Conservation (phyloP, 306 rosid species). For the Rosa lucieae region DNA sequence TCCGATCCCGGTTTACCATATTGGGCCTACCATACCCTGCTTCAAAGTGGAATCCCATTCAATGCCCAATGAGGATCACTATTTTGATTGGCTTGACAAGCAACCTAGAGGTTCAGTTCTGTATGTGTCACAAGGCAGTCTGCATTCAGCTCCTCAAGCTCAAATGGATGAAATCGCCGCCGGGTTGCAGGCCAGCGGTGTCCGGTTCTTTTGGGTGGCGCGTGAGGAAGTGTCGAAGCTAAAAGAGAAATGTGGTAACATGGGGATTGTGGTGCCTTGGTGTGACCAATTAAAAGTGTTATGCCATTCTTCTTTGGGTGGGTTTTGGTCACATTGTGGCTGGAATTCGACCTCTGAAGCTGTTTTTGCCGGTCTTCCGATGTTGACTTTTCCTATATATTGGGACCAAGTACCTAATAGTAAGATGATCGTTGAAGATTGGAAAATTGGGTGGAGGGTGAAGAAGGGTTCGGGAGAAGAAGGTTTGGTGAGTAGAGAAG, state of each 20-base stretch:
- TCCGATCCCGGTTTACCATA: constrained; percentile 28
- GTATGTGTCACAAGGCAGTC: constrained; percentile 51
- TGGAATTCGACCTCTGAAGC: constrained; percentile 58
- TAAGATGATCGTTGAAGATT: constrained; percentile 43
- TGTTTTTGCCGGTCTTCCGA: constrained; percentile 43
- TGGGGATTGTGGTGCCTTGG: constrained; percentile 51
- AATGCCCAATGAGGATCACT: constrained; percentile 3
- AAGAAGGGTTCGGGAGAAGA: constrained; percentile 4
- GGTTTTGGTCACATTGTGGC: constrained; percentile 64
- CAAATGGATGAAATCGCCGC: constrained; percentile 43
- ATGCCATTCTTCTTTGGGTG: constrained; percentile 41
- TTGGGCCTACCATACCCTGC: constrained; percentile 51
- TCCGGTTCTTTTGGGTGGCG: constrained; percentile 42
- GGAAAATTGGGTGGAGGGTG: constrained; percentile 44
- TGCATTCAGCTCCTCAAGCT: constrained; percentile 35
- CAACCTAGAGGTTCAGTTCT: constrained; percentile 46
- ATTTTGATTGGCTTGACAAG: constrained; percentile 37
- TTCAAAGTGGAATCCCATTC: constrained; percentile 8
- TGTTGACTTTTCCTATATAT: constrained; percentile 46
- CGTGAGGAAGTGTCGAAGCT: constrained; percentile 23
- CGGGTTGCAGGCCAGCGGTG: constrained; percentile 29
- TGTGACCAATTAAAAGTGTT: constrained; percentile 61
- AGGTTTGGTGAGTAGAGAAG: constrained; percentile 19
- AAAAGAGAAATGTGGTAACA: constrained; percentile 37
- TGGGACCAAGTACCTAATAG: constrained; percentile 51